A percentile compares a stretch with the other conserved stretches of the same genome.
Conservation (phyloP, 2,329 filamentous ascomycete species). For the Cladorrhinum sp. region DNA sequence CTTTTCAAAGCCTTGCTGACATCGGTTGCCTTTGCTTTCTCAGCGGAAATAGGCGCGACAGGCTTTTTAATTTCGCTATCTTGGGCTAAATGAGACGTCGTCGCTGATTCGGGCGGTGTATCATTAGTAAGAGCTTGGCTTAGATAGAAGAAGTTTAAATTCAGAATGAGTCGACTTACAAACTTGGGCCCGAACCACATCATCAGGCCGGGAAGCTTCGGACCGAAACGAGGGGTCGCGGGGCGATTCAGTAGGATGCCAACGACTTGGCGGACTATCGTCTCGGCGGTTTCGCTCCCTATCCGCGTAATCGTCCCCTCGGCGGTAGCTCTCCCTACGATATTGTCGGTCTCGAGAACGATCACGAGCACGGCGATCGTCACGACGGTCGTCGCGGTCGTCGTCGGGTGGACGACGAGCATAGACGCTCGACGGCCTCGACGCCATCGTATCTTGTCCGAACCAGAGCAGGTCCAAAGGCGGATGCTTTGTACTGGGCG, state of each 20-base stretch:
- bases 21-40: not conserved
- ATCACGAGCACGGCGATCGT: conserved; percentile 2
- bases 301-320: conserved; percentile 7
- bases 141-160: not conserved
- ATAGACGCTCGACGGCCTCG: conserved; percentile 19
- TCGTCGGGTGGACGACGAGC: conserved; percentile 21
- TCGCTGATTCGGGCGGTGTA: not conserved
- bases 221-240: not conserved
- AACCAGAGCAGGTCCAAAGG: not conserved
- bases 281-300: conserved; percentile 17
- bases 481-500: too few species aligned
- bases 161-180: conserved; percentile 8
- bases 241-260: not conserved
- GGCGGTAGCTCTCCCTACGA: conserved; percentile 7
- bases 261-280: conserved; percentile 11
- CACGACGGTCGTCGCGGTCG: conserved; percentile 7
- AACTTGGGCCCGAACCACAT: not conserved
- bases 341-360: not conserved
- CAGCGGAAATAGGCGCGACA: not conserved
- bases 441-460: conserved; percentile 10
- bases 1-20: conserved; percentile 1
- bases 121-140: not conserved
- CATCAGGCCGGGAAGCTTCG: conserved; percentile 1
- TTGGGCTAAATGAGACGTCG: not conserved
- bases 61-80: not conserved